Evolutionary conservation across 306 rosid genomes (phyloP).

Genomic region (Oemleria cerasiformis): DNA sequence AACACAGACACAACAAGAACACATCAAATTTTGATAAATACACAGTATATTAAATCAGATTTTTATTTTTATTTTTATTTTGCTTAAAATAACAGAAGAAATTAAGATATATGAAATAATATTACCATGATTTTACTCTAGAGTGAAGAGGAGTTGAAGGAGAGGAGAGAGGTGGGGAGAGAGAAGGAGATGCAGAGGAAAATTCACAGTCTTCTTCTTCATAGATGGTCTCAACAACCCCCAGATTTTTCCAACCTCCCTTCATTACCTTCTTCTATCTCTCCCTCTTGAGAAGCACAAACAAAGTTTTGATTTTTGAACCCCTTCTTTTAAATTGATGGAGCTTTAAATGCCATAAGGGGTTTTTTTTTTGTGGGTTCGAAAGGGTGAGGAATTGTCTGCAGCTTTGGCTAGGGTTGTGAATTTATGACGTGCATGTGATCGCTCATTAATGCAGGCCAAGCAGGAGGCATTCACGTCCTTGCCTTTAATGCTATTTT

Average conservation of each 20-base stretch:
- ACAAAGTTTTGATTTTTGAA: constrained; percentile 6
- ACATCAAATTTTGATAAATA: background rate
- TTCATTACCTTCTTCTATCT: background rate
- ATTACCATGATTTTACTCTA: constrained; percentile 55
- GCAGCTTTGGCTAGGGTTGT: constrained; percentile 25
- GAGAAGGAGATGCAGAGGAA: constrained; percentile 63
- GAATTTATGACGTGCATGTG: constrained; percentile 60
- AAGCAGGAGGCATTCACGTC: constrained; percentile 23
- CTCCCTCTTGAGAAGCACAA: background rate
- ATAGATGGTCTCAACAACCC: constrained; percentile 68
- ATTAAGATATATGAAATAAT: background rate
- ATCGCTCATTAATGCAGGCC: constrained; percentile 54
- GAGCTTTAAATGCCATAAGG: constrained; percentile 20
- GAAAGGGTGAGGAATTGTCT: constrained; percentile 26
- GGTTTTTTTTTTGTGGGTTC: background rate
- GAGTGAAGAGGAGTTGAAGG: constrained; percentile 64
- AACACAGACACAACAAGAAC: background rate
- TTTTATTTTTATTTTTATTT: too few relatives aligned
- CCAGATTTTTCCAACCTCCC: constrained; percentile 33
- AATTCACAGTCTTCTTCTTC: constrained; percentile 65
- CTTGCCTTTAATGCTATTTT: constrained; percentile 4
- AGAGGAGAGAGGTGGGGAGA: constrained; percentile 50
- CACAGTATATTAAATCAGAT: too few relatives aligned
- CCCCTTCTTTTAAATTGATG: background rate
- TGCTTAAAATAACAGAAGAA: too few relatives aligned